Percentiles rank a stretch among this genome's conserved stretches.
Evolutionary conservation across 2,329 filamentous ascomycete genomes (phyloP).

Genomic region (Pseudogymnoascus sp.): DNA sequence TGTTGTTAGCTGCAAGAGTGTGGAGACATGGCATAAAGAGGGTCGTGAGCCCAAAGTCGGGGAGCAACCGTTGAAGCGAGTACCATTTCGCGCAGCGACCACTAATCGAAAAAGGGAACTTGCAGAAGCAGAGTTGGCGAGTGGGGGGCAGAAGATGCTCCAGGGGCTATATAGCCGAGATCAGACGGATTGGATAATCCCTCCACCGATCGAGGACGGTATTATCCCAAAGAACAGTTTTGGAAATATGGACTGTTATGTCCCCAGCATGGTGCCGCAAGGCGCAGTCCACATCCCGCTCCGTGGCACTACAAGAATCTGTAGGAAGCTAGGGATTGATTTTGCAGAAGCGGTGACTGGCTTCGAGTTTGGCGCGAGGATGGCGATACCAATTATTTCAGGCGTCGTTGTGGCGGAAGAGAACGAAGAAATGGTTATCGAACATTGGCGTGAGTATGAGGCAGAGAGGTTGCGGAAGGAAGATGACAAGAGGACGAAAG

Average conservation of each 20-base stretch:
- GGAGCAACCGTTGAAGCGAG: constrained; percentile 70
- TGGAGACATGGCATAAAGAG: constrained; percentile 97
- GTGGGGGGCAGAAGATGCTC: constrained; percentile 69
- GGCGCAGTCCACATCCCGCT: constrained; percentile 80
- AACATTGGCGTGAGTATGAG: constrained; percentile 71
- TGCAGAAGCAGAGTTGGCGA: constrained; percentile 67
- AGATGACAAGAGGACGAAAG: constrained; percentile 70
- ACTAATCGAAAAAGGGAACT: constrained; percentile 80
- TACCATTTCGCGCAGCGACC: constrained; percentile 86
- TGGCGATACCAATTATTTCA: constrained; percentile 85
- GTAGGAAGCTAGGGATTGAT: constrained; percentile 75
- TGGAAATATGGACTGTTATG: constrained; percentile 94
- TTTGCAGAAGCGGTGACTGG: constrained; percentile 91
- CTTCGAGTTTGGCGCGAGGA: constrained; percentile 92
- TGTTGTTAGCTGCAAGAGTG: constrained; percentile 76
- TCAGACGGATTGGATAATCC: constrained; percentile 95
- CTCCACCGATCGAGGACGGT: constrained; percentile 73
- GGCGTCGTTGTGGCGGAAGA: constrained; percentile 84
- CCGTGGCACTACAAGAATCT: constrained; percentile 68
- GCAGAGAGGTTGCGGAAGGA: constrained; percentile 69
- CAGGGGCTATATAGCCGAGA: constrained; percentile 77
- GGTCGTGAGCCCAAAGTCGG: constrained; percentile 67
- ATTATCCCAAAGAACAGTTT: constrained; percentile 90
- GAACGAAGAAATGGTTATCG: constrained; percentile 63
- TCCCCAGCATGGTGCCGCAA: constrained; percentile 80